Evolutionary conservation across 129 eudicot species (phyloP), one percentile per base, ranked within the genome.

Genomic region (Oenanthe sinensis): DNA sequence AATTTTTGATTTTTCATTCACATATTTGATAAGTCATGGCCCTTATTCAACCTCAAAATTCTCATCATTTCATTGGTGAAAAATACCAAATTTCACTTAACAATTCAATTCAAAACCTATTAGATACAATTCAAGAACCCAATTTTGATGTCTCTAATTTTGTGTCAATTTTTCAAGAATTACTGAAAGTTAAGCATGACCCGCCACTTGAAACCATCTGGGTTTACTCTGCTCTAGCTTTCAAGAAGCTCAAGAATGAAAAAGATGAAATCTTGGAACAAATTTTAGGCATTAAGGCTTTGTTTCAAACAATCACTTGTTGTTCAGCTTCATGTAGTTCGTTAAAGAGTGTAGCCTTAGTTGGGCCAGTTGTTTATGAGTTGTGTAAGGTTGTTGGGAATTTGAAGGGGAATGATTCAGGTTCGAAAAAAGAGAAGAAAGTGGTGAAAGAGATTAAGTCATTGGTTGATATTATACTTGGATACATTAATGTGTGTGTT

Each of bases 171-270:
- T 91, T 91, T 84, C 81, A 49, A 37, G 83, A 88, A 71, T 82
- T 93, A 71, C 72, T 91, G 60, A 94, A 86, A 77, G 79, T 77
- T 58, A 91, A 83, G 80, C 75, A 83, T 6, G 68, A 83, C 73
- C 96, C 97, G 19, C 93, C 84, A 69, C 82, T 91, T 20, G 98
- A 93, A 87, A 83, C 87, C 71, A 85, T 91, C 74, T 93, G 98
- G 98, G 47, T 89, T 62, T 88, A 79, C 75, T 78, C 97, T 4
- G 81, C 89, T 77, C 80, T 93, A 71, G 30, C 80, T 62, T 91
- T 79, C 78, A 83, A 47, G 39, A 30, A 43, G 69, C 50, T 73
- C 20, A 85, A 60, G 33, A 8, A 85, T 22, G 37, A 78, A 52
- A 83, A 89, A 45, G 82, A 81, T 62, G 90, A 85, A 69, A 65